Conservation (phyloP, 805 yeast genomes). For the Jamesozyma spencerorum region DNA sequence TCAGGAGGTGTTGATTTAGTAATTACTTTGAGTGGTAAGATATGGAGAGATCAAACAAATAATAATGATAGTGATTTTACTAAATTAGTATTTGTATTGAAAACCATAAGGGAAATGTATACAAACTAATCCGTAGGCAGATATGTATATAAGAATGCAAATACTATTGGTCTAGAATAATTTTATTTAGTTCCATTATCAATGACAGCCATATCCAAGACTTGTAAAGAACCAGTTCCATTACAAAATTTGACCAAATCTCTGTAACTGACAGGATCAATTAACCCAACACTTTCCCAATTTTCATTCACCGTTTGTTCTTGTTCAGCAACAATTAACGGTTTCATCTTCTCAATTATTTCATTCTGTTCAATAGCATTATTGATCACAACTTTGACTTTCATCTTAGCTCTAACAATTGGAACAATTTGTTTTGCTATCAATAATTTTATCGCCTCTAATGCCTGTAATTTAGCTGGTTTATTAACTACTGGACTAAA, state of each 20-base stretch:
- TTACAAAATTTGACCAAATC: constrained; percentile 54
- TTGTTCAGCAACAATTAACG: constrained; percentile 31
- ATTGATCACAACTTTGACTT: constrained; percentile 54
- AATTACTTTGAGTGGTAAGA: constrained; percentile 38
- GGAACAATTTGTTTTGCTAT: constrained; percentile 79
- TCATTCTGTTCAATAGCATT: constrained; percentile 35
- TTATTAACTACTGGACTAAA: constrained; percentile 67
- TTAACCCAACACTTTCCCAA: constrained; percentile 55
- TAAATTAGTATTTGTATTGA: constrained; percentile 37
- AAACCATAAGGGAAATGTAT: constrained; percentile 25
- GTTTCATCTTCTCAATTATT: constrained; percentile 35
- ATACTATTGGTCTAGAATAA: neutral
- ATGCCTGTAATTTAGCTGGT: constrained; percentile 78
- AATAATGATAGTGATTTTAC: constrained; percentile 34
- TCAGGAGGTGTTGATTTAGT: constrained; percentile 20
- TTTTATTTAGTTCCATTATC: constrained; percentile 21
- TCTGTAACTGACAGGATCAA: constrained; percentile 80
- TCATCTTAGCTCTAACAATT: constrained; percentile 90
- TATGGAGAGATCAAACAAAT: constrained; percentile 32
- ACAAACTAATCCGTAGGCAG: neutral
- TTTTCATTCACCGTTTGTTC: constrained; percentile 26
- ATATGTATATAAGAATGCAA: neutral
- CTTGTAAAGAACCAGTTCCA: constrained; percentile 62
- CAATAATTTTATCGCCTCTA: constrained; percentile 78
- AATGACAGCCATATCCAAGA: constrained; percentile 82